Conservation (phyloP, 345 rosid species). For the Corchorus capsularis region DNA sequence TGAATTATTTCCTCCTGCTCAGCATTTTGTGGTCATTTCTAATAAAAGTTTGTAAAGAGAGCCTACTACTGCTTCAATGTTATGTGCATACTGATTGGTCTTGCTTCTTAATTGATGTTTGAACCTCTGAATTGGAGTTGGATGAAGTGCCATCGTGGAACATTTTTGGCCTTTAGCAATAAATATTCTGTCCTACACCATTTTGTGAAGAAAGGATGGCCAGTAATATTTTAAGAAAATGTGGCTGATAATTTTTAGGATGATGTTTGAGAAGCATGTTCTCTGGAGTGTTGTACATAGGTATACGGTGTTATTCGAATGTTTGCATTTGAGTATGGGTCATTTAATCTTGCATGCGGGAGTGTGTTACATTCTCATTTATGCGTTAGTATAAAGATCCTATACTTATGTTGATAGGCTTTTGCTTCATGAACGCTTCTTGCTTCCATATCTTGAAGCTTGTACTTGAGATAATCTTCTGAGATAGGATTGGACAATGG, state of each 20-base stretch:
- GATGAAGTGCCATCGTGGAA: not conserved
- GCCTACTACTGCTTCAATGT: not conserved
- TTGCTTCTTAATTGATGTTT: conserved; percentile 6
- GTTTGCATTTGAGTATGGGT: not conserved
- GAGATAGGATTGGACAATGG: not conserved
- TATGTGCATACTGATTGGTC: not conserved
- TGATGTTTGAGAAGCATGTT: not conserved
- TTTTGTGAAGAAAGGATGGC: not conserved
- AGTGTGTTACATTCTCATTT: not conserved
- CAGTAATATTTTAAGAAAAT: not conserved
- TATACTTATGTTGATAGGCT: not conserved
- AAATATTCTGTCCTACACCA: not conserved
- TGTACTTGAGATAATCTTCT: not conserved
- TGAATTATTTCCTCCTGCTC: not conserved
- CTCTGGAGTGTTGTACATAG: not conserved
- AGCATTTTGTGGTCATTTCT: not conserved
- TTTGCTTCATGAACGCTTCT: not conserved
- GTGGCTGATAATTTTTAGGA: not conserved
- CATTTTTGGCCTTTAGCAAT: not conserved
- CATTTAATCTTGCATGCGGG: not conserved
- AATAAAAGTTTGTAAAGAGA: not conserved
- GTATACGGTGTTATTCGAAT: not conserved
- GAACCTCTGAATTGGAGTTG: not conserved
- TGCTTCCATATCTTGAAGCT: not conserved
- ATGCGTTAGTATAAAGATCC: not conserved